phyloP scores from a whole-genome alignment of 495 filamentous ascomycete genomes.

The Neurospora sp. region DNA sequence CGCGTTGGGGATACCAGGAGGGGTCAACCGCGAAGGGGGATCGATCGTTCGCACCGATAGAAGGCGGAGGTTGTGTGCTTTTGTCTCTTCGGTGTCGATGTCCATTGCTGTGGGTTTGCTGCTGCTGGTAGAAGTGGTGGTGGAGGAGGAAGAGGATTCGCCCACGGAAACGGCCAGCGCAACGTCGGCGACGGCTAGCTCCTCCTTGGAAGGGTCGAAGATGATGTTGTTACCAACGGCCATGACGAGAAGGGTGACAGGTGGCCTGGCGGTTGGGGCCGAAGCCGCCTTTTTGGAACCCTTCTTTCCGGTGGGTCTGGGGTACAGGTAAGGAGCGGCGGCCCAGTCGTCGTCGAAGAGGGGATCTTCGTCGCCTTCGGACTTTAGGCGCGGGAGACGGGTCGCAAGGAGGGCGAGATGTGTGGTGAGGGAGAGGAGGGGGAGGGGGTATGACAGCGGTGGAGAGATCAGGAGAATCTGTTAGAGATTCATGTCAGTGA shows the following conservation, averaged over 20 bases:
- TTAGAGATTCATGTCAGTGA: slow-evolving; percentile 6
- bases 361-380: slow-evolving; percentile 84
- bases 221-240: slow-evolving; percentile 79
- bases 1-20: slow-evolving; percentile 56
- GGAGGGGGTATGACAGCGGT: slow-evolving; percentile 82
- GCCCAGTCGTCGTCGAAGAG: slow-evolving; percentile 99
- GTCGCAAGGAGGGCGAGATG: slow-evolving; percentile 91
- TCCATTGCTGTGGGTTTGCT: slow-evolving; percentile 11
- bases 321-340: slow-evolving; percentile 66
- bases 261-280: slow-evolving; percentile 41
- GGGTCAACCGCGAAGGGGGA: slow-evolving; percentile 48
- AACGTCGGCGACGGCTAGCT: slow-evolving; percentile 83
- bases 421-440: slow-evolving; percentile 83
- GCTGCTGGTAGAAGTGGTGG: slow-evolving; percentile 15
- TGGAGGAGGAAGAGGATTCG: slow-evolving; percentile 11
- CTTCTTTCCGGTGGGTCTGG: slow-evolving; percentile 21
- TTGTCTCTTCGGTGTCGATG: background rate
- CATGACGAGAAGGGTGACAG: slow-evolving; percentile 82
- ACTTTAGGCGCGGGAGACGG: slow-evolving; percentile 71
- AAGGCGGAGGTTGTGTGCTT: slow-evolving; percentile 26
- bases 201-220: slow-evolving; percentile 84
- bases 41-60: slow-evolving; percentile 61
- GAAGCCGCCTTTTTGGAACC: slow-evolving; percentile 5
- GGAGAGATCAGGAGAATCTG: slow-evolving; percentile 90
- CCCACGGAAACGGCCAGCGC: slow-evolving; percentile 71